phyloP scores from a whole-genome alignment of 2,329 filamentous ascomycete species.

The Pseudocercospora vitis region DNA sequence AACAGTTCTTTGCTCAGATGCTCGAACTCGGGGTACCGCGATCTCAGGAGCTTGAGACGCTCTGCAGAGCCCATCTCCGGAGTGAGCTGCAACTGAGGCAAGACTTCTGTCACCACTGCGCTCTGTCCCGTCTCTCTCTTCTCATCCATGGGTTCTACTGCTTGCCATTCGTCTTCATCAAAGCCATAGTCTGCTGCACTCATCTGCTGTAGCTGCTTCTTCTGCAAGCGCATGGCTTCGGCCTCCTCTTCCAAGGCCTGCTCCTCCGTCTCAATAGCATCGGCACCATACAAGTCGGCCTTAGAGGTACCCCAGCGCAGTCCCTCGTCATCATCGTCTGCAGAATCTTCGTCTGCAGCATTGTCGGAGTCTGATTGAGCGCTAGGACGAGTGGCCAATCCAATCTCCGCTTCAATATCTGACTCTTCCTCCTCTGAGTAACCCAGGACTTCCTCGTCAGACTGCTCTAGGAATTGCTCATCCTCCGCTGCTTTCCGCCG shows the following conservation, averaged over 20 bases:
- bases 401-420: conserved; percentile 53
- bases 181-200: conserved; percentile 90
- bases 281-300: conserved; percentile 84
- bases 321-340: conserved; percentile 36
- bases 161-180: conserved; percentile 83
- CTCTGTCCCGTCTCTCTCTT: conserved; percentile 46
- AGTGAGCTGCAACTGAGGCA: conserved; percentile 79
- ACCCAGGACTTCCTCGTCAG: conserved; percentile 63
- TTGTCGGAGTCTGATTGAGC: conserved; percentile 77
- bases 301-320: conserved; percentile 32
- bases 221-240: conserved; percentile 83
- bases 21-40: conserved; percentile 89
- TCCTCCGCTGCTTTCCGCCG: conserved; percentile 70
- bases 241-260: conserved; percentile 87
- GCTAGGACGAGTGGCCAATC: conserved; percentile 60
- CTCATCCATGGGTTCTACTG: conserved; percentile 48
- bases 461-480: conserved; percentile 58
- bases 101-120: conserved; percentile 73
- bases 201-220: conserved; percentile 88
- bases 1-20: conserved; percentile 78
- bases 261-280: conserved; percentile 68
- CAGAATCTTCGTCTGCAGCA: conserved; percentile 62
- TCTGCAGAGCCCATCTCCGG: conserved; percentile 76
- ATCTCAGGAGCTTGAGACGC: conserved; percentile 70
- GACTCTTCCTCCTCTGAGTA: conserved; percentile 47